Base-by-base conservation (phyloP, 1,284 basidiomycete species). In the Mycosarcoma maydis region DNA sequence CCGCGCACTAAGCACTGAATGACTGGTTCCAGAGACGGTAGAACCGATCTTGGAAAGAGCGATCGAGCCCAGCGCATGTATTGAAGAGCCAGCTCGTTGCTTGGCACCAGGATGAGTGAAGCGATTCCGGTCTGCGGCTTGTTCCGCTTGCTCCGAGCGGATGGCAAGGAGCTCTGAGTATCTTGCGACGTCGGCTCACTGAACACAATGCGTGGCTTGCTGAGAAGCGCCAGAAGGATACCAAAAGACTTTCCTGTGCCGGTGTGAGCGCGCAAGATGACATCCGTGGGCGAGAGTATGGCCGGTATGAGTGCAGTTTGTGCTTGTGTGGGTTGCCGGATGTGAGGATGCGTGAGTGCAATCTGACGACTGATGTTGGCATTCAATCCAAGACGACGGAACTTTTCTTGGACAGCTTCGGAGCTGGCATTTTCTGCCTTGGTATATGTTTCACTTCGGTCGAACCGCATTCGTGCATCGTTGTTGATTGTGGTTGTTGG, bases 171-270 rank as follows among this genome's bases (percentile, higher is more conserved):
- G 22, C 29, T 36, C 5, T 45, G 37, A 14, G 41, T 9, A 17
- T 52, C 43, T 27, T 17, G 32, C 5, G 43, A 26, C 11, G 39
- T 34, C 13, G 32, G 16, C 8, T 56, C 46, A n/a, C 58, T 46
- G 27, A 80, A 78, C 4, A 76, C 60, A 40, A 81, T 53, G 30
- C 77, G 75, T 10, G 80, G 80, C 42, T 78, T 77, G 37, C 72
- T 73, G 16, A 81, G 65, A 19, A 79, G 70, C 13, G 73, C 73
- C 14, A 81, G 59, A 4, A 81, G 65, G 36, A 80, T 48, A 19
- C 66, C 76, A 17, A 80, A 78, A 6, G 72, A 74, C 64, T 81
- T 81, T 19, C 80, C 80, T 0, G 77, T 78, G 26, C 78, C 80
- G 2, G 80, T 81, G 34, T 79, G 77, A 16, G 78, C 77, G 3